Evolutionary conservation across 306 rosid genomes (phyloP).

Genomic region (Glycine latifolia): DNA sequence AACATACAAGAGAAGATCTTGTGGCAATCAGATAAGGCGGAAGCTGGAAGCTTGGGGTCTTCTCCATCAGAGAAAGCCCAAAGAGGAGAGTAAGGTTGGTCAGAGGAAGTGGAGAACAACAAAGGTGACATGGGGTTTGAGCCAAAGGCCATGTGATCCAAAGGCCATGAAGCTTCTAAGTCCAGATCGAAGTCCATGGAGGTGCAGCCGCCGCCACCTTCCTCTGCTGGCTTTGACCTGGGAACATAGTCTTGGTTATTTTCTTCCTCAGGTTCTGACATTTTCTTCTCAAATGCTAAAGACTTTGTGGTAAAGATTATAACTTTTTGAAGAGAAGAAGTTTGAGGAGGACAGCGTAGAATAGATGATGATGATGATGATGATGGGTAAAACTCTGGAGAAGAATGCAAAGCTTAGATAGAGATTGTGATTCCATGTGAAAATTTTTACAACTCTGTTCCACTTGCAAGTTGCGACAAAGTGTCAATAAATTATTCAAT

Average conservation of each 20-base stretch:
- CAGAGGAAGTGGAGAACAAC: constrained; percentile 56
- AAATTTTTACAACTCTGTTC: constrained; percentile 28
- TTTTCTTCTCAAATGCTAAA: constrained; percentile 33
- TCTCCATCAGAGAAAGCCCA: constrained; percentile 74
- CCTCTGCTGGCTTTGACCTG: constrained; percentile 47
- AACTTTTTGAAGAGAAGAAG: constrained; percentile 34
- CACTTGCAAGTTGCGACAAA: constrained; percentile 55
- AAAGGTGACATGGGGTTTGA: constrained; percentile 72
- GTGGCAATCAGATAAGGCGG: constrained; percentile 57
- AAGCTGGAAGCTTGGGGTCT: constrained; percentile 43
- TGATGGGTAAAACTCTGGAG: constrained; percentile 38
- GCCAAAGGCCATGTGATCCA: constrained; percentile 71
- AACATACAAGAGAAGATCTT: constrained; percentile 65
- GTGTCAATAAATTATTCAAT: constrained; percentile 43
- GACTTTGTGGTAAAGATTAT: constrained; percentile 30
- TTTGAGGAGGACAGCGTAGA: not conserved
- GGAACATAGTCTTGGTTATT: constrained; percentile 44
- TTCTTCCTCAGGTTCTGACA: constrained; percentile 72
- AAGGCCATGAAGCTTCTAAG: constrained; percentile 72
- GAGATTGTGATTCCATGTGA: constrained; percentile 36
- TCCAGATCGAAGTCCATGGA: constrained; percentile 87
- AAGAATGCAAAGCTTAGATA: not conserved
- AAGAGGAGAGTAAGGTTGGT: constrained; percentile 70
- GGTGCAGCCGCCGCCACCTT: constrained; percentile 21
- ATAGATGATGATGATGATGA: not conserved